A percentile compares a stretch with the other conserved stretches of the same genome.
Evolutionary conservation across 768 basidiomycete genomes (phyloP).

Genomic region (Collybia sp.): DNA sequence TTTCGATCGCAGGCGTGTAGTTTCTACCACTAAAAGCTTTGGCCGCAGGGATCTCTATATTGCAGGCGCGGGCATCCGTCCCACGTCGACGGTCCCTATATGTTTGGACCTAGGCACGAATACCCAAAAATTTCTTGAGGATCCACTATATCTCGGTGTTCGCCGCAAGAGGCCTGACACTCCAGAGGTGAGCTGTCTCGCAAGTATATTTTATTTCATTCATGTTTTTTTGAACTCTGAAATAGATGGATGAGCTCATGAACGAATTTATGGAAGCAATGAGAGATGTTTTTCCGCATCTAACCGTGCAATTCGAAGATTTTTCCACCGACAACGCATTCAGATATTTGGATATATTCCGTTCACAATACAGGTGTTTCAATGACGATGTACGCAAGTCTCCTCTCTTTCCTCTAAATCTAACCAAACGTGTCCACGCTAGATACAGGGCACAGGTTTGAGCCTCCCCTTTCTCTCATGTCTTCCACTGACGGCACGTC

Average conservation of each 20-base stretch:
- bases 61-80: conserved; percentile 63
- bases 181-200: conserved; percentile 28
- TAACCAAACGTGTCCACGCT: conserved; percentile 7
- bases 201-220: not conserved
- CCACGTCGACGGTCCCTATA: conserved; percentile 54
- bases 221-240: not conserved
- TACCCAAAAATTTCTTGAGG: conserved; percentile 57
- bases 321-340: conserved; percentile 81
- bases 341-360: conserved; percentile 62
- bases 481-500: conserved; percentile 5
- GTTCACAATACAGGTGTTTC: conserved; percentile 54
- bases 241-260: conserved; percentile 69
- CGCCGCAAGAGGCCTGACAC: conserved; percentile 46
- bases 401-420: not conserved
- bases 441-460: conserved; percentile 63
- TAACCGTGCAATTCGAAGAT: conserved; percentile 73
- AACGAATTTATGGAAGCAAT: conserved; percentile 72
- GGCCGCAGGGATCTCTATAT: conserved; percentile 55
- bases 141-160: conserved; percentile 74
- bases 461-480: not conserved
- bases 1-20: conserved; percentile 4
- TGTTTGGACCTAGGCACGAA: conserved; percentile 77
- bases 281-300: conserved; percentile 56
- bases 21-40: not conserved
- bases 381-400: conserved; percentile 62